phyloP scores from a whole-genome alignment of 768 basidiomycete genomes.

The Suillus cothurnatus region DNA sequence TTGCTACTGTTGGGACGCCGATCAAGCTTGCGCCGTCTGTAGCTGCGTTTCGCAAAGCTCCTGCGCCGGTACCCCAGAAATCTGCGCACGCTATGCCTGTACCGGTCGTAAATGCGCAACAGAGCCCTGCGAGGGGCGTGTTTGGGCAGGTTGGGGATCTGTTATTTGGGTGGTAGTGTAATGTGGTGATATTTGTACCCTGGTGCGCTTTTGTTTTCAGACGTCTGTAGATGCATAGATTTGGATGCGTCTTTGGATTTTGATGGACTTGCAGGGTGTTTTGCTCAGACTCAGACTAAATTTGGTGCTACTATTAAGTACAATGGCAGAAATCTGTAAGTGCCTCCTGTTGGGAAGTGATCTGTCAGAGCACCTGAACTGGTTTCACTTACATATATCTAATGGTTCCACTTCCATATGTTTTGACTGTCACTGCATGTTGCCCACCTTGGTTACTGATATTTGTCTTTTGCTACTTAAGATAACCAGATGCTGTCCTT shows the following conservation, averaged over 20 bases:
- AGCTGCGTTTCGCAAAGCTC: slow-evolving; percentile 67
- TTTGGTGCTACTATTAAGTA: background rate
- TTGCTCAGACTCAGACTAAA: background rate
- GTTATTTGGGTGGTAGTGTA: slow-evolving; percentile 76
- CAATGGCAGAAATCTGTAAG: background rate
- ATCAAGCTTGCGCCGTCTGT: slow-evolving; percentile 72
- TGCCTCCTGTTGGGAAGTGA: too few species aligned
- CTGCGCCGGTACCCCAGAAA: slow-evolving; percentile 29
- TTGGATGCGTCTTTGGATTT: background rate
- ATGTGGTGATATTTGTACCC: background rate
- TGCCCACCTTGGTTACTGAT: too few species aligned
- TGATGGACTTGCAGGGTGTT: background rate
- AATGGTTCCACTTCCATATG: too few species aligned
- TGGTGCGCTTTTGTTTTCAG: background rate
- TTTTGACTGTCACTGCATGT: too few species aligned
- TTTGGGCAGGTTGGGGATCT: slow-evolving; percentile 78
- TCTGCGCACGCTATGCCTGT: slow-evolving; percentile 15
- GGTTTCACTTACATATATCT: too few species aligned
- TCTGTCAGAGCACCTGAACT: too few species aligned
- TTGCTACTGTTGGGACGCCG: slow-evolving; percentile 64
- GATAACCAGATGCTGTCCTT: too few species aligned
- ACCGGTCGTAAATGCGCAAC: slow-evolving; percentile 21
- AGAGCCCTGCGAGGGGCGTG: slow-evolving; percentile 55
- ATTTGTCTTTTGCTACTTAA: too few species aligned
- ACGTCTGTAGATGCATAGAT: background rate